Evolutionary conservation across 73 alveolate species (phyloP).

Genomic region (Paramecium octaurelia): DNA sequence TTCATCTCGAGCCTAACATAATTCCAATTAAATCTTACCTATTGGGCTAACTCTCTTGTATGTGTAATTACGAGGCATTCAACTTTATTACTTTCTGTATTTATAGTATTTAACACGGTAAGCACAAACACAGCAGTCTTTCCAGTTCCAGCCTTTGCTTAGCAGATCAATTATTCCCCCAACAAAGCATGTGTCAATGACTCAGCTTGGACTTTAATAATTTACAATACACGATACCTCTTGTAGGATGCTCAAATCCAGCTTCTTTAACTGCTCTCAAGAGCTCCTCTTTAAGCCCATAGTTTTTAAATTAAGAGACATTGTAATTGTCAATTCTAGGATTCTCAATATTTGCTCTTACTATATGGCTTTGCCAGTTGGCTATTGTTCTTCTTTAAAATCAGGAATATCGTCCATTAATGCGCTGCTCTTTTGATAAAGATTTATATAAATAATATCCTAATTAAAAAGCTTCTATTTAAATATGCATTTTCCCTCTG

Average conservation of each 20-base stretch:
- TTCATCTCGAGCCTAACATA: slow-evolving; percentile 79
- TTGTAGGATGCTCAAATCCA: slow-evolving; percentile 61
- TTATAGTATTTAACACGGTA: slow-evolving; percentile 94
- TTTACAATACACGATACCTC: not conserved
- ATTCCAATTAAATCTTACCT: slow-evolving; percentile 58
- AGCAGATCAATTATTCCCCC: slow-evolving; percentile 61
- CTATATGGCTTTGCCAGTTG: not conserved
- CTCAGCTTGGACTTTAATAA: slow-evolving; percentile 34
- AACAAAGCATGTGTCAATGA: slow-evolving; percentile 50
- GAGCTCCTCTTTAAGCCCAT: slow-evolving; percentile 58
- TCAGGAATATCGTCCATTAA: slow-evolving; percentile 47
- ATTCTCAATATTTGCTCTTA: slow-evolving; percentile 42
- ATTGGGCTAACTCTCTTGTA: slow-evolving; percentile 99
- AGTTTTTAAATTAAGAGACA: slow-evolving; percentile 56
- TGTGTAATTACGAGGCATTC: slow-evolving; percentile 95
- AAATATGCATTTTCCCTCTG: slow-evolving; percentile 25
- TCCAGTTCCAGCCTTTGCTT: slow-evolving; percentile 99
- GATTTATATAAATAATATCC: not conserved
- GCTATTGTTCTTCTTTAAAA: not conserved
- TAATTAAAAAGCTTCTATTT: not conserved
- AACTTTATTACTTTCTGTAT: slow-evolving; percentile 94
- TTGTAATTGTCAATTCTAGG: slow-evolving; percentile 19
- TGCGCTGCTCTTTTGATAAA: not conserved
- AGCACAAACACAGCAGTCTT: slow-evolving; percentile 99
- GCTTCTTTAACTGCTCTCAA: slow-evolving; percentile 63